A percentile compares a stretch with the other conserved stretches of the same genome.
phyloP scores from a whole-genome alignment of 257 asterid genomes.

The Nicotiana obtusifolia region DNA sequence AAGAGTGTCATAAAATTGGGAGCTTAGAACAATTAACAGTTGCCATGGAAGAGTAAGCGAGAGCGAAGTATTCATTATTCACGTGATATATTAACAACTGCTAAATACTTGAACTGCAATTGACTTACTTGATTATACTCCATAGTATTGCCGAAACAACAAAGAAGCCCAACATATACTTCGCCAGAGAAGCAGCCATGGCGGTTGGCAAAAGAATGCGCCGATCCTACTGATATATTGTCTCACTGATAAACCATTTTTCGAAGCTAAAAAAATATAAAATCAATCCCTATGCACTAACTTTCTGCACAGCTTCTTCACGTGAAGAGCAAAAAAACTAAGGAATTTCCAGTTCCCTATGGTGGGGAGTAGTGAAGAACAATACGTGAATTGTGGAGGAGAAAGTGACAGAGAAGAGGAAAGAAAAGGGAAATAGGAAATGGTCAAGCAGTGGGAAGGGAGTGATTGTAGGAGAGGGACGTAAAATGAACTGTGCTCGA shows the following conservation, averaged over 20 bases:
- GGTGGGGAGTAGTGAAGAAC: background rate
- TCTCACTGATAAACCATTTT: background rate
- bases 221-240: background rate
- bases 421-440: constrained; percentile 17
- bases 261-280: background rate
- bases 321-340: background rate
- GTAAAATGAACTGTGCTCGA: constrained; percentile 7
- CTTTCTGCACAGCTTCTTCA: background rate
- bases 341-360: background rate
- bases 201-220: background rate
- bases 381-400: background rate
- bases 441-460: constrained; percentile 18
- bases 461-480: constrained; percentile 45
- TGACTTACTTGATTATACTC: constrained; percentile 78
- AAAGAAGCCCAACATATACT: constrained; percentile 77
- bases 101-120: background rate
- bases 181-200: constrained; percentile 85
- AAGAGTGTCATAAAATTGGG: background rate
- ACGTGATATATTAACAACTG: background rate
- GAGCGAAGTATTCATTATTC: background rate
- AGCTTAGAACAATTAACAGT: too few species aligned
- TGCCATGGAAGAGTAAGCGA: background rate
- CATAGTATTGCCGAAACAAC: constrained; percentile 65
- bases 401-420: background rate
- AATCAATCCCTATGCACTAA: background rate